Conservation (phyloP, 2,329 filamentous ascomycete species). For the Penicillium aurantiogriseum region DNA sequence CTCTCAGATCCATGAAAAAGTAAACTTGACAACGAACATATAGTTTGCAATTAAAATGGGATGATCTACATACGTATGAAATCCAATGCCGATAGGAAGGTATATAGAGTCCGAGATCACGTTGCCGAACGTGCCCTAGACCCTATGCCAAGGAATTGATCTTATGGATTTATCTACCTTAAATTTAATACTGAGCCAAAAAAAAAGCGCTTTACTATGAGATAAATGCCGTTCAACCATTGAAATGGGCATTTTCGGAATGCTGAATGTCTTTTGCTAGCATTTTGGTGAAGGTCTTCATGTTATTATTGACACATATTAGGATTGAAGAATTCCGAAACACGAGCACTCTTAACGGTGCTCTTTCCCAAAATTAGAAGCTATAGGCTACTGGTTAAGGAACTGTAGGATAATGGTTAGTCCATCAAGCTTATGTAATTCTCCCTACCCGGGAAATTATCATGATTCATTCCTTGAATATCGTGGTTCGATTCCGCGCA, state of each 20-base stretch:
- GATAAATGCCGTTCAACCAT: not conserved
- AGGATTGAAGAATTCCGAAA: not conserved
- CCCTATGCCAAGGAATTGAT: slow-evolving; percentile 1
- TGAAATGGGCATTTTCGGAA: not conserved
- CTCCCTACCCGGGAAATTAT: slow-evolving; percentile 1
- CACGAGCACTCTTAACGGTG: not conserved
- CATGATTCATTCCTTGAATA: slow-evolving; percentile 11
- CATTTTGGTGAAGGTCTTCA: not conserved
- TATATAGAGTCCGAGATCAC: not conserved
- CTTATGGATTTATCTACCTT: not conserved
- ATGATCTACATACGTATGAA: not conserved
- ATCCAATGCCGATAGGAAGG: no score
- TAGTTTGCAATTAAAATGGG: not conserved
- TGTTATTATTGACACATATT: not conserved
- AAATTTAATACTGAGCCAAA: not conserved
- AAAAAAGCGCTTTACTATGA: no score
- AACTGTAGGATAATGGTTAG: slow-evolving; percentile 11
- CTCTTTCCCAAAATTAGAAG: not conserved
- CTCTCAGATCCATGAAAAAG: not conserved
- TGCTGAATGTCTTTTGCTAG: not conserved
- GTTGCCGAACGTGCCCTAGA: not conserved
- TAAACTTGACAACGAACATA: not conserved
- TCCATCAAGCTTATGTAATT: slow-evolving; percentile 9
- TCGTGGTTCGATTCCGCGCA: slow-evolving; percentile 10
- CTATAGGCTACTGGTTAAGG: slow-evolving; percentile 3